Percentiles rank a stretch among this genome's conserved stretches.
Evolutionary conservation across 2,329 filamentous ascomycete species (phyloP).

Genomic region (Pseudogymnoascus sp.): DNA sequence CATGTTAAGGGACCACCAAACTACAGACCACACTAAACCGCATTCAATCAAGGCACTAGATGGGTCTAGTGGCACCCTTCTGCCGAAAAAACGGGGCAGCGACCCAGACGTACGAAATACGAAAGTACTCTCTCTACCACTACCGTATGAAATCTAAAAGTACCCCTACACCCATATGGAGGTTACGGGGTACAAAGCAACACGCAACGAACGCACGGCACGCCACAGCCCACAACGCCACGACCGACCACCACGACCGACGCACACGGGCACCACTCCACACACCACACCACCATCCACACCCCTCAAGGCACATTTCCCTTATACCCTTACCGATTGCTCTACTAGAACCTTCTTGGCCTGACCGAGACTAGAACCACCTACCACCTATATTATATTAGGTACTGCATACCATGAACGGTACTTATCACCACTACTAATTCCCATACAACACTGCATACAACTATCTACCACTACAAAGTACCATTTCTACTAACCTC

Average conservation of each 20-base stretch:
- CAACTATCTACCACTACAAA: background rate
- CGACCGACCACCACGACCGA: background rate
- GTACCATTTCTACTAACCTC: background rate
- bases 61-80: background rate
- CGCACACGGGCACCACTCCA: background rate
- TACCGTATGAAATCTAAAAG: background rate
- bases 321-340: background rate
- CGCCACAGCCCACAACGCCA: background rate
- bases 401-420: background rate
- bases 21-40: background rate
- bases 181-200: background rate
- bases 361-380: background rate
- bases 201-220: background rate
- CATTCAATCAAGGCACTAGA: background rate
- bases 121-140: background rate
- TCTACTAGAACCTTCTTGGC: constrained; percentile 3
- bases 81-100: background rate
- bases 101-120: background rate
- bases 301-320: background rate
- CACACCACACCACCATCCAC: background rate
- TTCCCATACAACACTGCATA: background rate
- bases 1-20: background rate
- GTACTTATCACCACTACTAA: background rate
- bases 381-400: background rate
- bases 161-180: background rate